These are phyloP conservation scores for Neurospora tetrasperma DNA, from an alignment of 495 filamentous ascomycete genomes.

Conservation along the genomic window DNA sequence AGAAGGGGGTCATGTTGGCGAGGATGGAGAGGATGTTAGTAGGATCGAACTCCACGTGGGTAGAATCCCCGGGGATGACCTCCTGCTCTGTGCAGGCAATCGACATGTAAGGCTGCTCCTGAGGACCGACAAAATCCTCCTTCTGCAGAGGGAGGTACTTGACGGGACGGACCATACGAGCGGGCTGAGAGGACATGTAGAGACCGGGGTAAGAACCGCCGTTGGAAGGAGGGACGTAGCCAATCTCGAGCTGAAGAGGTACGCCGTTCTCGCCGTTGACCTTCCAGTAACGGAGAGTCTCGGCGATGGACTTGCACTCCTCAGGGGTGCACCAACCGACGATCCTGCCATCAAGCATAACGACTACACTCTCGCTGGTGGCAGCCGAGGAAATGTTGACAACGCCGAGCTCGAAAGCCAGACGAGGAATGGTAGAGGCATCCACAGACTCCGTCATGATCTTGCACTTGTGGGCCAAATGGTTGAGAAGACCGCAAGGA, in stretches of 20 bases:
- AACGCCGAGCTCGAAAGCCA: conserved; percentile 70
- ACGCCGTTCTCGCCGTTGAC: conserved; percentile 80
- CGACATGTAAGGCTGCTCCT: conserved; percentile 97
- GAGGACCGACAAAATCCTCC: conserved; percentile 78
- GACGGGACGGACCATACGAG: conserved; percentile 83
- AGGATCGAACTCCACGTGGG: conserved; percentile 88
- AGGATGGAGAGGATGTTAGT: conserved; percentile 97
- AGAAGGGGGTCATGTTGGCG: conserved; percentile 98
- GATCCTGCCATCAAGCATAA: conserved; percentile 83
- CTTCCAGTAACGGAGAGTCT: conserved; percentile 87
- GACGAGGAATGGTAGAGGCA: conserved; percentile 57
- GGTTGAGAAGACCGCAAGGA: conserved; percentile 90
- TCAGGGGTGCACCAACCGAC: conserved; percentile 82
- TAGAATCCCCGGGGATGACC: conserved; percentile 73
- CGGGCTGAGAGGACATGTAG: conserved; percentile 78
- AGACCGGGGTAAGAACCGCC: conserved; percentile 92
- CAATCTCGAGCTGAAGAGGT: conserved; percentile 81
- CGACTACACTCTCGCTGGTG: conserved; percentile 66
- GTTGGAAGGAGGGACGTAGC: conserved; percentile 74
- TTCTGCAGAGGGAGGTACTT: conserved; percentile 81
- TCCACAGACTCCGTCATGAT: conserved; percentile 65
- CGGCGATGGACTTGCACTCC: conserved; percentile 65
- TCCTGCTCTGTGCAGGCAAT: conserved; percentile 82
- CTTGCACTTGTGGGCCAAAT: conserved; percentile 91
- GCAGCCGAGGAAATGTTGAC: conserved; percentile 60